phyloP scores from a whole-genome alignment of 768 basidiomycete genomes.

The Coprinopsis strossmayeri region DNA sequence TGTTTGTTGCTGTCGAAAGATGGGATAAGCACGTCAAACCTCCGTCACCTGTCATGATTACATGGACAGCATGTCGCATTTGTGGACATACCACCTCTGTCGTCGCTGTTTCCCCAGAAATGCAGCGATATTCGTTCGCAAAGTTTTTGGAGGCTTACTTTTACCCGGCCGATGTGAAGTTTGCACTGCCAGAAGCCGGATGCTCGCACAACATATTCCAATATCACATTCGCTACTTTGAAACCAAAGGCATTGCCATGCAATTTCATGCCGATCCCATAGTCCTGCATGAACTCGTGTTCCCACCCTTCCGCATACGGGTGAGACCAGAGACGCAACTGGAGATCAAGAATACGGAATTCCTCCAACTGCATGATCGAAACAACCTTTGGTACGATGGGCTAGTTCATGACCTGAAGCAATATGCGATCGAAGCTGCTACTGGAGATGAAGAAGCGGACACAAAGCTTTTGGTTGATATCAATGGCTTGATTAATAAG shows the following conservation, averaged over 20 bases:
- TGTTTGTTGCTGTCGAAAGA: constrained; percentile 84
- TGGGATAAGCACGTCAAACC: constrained; percentile 75
- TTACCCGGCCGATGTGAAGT: constrained; percentile 81
- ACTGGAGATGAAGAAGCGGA: constrained; percentile 73
- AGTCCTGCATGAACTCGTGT: constrained; percentile 76
- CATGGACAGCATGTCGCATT: constrained; percentile 84
- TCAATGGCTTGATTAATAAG: constrained; percentile 59
- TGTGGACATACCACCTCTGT: constrained; percentile 80
- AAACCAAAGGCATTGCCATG: constrained; percentile 74
- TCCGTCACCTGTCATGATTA: constrained; percentile 61
- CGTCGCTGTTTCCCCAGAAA: constrained; percentile 85
- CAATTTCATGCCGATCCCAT: constrained; percentile 85
- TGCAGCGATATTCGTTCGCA: constrained; percentile 90
- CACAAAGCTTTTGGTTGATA: constrained; percentile 51
- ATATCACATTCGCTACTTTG: constrained; percentile 90
- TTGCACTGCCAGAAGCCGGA: constrained; percentile 82
- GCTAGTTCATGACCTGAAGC: constrained; percentile 67
- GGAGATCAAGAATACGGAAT: constrained; percentile 89
- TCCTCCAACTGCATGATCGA: constrained; percentile 63
- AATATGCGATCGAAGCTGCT: constrained; percentile 74
- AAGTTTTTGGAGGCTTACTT: constrained; percentile 96
- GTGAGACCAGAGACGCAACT: constrained; percentile 85
- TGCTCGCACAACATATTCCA: constrained; percentile 94
- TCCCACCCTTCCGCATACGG: constrained; percentile 83
- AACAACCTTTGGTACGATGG: constrained; percentile 72